Conservation (phyloP, 225 moss, liverwort and hornwort genomes). For the Climacium dendroides region DNA sequence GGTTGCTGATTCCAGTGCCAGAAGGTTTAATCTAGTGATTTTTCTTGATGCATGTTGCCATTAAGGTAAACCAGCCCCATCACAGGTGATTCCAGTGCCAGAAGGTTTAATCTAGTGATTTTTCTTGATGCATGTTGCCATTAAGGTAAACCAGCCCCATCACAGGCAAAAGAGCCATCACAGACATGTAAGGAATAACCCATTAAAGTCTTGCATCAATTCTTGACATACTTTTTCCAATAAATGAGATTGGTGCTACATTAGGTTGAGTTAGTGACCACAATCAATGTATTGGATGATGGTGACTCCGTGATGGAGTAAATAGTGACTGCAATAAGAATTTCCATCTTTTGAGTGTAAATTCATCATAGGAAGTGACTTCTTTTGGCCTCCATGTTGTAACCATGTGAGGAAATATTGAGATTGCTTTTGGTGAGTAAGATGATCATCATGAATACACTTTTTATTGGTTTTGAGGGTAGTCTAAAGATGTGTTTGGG, state of each 20-base stretch:
- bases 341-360: neutral
- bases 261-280: neutral
- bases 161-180: too few relatives aligned
- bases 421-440: neutral
- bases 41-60: neutral
- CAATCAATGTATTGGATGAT: neutral
- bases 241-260: too few relatives aligned
- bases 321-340: neutral
- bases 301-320: neutral
- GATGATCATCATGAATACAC: neutral
- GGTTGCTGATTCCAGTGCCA: neutral
- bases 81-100: neutral
- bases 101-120: neutral
- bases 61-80: neutral
- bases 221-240: neutral
- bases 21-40: neutral
- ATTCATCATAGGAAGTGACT: neutral
- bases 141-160: too few relatives aligned
- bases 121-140: neutral
- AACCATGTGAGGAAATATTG: neutral
- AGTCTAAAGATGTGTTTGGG: fast-evolving
- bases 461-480: neutral
- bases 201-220: neutral
- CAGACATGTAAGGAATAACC: neutral
- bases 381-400: neutral